Base-by-base conservation (phyloP, 208 protist species). In the Acanthamoeba culbertsoni region DNA sequence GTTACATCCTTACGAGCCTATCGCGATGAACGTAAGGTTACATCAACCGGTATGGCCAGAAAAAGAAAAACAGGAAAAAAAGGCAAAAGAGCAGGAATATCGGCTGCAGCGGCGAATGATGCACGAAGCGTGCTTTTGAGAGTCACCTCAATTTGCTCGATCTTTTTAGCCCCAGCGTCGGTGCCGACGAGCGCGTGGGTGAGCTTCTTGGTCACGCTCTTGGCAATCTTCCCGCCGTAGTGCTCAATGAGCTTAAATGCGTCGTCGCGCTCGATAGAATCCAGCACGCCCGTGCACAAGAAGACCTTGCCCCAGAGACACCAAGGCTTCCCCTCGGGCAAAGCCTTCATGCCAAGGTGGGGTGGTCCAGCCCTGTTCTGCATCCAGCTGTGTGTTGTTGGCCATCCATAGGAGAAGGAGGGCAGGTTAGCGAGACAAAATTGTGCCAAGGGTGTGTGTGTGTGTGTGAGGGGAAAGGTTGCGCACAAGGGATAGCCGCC, bases 281-380 rank as follows among this genome's bases (percentile, higher is more conserved):
- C 97, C 35, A 98, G 86, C 37, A 96, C 92, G 77, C 98, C 98
- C 26, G 97, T 98, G 28, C 98, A 65, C 0, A 97, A 59, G 86
- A 98, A 98, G 1, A 59, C 93, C 57, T 95, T 94, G 18, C 94
- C 93, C 6, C 62, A 57, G 3, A 98, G 93, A 91, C 97, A 98
- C 75, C 95, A 95, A 0, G 95, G 82, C 79, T 93, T 92, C 26
- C 97, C 97, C 4, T 62, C 8, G 5, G 96, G 96, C 12, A 96
- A 0, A 26, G 46, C 35, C 84, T 97, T 97, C 1, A 16, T 48
- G 18, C 96, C 96, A n/a, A 93, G 55, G 37, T 93, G 16, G 1
- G 91, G 91, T 1, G 91, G 91, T 4, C 40, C 43, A 4, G 46
- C 90, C 46, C 90, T 51, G 31, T 53, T 62, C 45, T 88, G 77